Conservation (phyloP, 106 monocot genomes). For the Dioscorea alata region DNA sequence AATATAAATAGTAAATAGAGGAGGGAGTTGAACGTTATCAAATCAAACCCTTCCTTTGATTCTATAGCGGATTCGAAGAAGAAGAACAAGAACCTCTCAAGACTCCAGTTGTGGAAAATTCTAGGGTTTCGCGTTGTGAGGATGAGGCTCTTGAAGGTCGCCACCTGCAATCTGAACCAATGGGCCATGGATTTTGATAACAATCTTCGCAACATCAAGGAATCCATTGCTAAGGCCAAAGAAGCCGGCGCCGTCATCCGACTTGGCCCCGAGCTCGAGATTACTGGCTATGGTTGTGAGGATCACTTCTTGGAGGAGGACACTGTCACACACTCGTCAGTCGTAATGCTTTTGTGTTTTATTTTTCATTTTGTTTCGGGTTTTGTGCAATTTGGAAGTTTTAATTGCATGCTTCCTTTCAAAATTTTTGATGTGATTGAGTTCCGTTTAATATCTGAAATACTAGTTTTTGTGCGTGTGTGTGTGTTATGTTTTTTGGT, state of each 20-base stretch:
- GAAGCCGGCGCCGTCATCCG: conserved; percentile 63
- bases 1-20: too few species aligned
- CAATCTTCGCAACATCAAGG: conserved; percentile 82
- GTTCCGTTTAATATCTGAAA: too few species aligned
- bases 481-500: too few species aligned
- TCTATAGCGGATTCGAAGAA: too few species aligned
- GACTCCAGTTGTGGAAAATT: too few species aligned
- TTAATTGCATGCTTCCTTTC: too few species aligned
- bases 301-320: conserved; percentile 98
- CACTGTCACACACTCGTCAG: conserved; percentile 79
- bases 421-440: too few species aligned
- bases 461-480: too few species aligned
- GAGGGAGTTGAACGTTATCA: too few species aligned
- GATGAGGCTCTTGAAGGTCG: conserved; percentile 96
- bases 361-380: not conserved
- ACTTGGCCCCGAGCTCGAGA: conserved; percentile 92
- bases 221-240: conserved; percentile 70
- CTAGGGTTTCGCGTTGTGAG: not conserved
- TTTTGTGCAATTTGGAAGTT: not conserved
- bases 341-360: conserved; percentile 6
- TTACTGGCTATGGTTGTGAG: conserved; percentile 96
- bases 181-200: conserved; percentile 99
- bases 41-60: too few species aligned
- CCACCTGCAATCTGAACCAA: conserved; percentile 93
- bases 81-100: too few species aligned